phyloP scores from a whole-genome alignment of 2,329 filamentous ascomycete genomes.

The Penicillium sp. region DNA sequence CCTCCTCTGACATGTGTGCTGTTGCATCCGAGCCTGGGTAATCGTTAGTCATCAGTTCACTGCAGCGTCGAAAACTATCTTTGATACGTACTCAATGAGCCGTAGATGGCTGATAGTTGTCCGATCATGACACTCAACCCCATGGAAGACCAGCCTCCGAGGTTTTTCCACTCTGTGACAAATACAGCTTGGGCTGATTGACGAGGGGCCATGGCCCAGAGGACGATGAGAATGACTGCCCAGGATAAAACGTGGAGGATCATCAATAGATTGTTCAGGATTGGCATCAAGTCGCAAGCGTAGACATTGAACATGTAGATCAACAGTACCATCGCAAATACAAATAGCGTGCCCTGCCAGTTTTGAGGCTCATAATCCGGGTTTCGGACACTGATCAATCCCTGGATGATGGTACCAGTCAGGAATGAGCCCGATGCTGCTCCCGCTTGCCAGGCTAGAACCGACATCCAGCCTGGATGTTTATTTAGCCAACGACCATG shows the following conservation, averaged over 20 bases:
- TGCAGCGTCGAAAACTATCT: background rate
- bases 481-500: background rate
- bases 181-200: slow-evolving; percentile 32
- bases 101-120: slow-evolving; percentile 36
- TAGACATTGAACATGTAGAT: slow-evolving; percentile 55
- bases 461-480: slow-evolving; percentile 49
- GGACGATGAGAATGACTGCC: slow-evolving; percentile 31
- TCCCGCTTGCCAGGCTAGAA: slow-evolving; percentile 53
- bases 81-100: slow-evolving; percentile 25
- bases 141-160: slow-evolving; percentile 39
- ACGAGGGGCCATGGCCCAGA: slow-evolving; percentile 34
- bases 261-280: slow-evolving; percentile 39
- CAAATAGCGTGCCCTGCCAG: slow-evolving; percentile 49
- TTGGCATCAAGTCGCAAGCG: slow-evolving; percentile 29
- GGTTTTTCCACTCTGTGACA: slow-evolving; percentile 33
- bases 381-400: slow-evolving; percentile 33
- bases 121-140: slow-evolving; percentile 39
- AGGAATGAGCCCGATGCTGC: slow-evolving; percentile 47
- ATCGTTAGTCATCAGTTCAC: background rate
- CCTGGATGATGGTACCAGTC: slow-evolving; percentile 37
- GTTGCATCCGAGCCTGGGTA: slow-evolving; percentile 26
- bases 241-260: slow-evolving; percentile 40
- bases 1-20: slow-evolving; percentile 48
- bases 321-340: slow-evolving; percentile 51
- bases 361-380: slow-evolving; percentile 25